Percentiles rank a stretch among this genome's conserved stretches.
phyloP scores from a whole-genome alignment of 2,329 filamentous ascomycete species.

The Cadophora sp. region DNA sequence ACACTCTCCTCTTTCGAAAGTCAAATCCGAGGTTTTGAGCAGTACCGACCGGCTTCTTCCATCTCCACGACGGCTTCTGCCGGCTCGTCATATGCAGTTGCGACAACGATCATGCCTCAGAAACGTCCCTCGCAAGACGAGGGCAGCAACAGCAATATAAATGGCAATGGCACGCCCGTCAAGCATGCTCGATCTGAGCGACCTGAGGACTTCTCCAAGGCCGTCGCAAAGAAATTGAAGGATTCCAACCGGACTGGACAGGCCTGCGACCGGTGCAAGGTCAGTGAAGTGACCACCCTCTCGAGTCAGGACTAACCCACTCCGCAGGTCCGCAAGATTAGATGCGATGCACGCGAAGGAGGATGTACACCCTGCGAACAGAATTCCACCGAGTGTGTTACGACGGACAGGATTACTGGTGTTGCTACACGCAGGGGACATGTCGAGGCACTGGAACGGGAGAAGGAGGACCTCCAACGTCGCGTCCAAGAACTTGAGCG shows the following conservation, averaged over 20 bases:
- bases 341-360: slow-evolving; percentile 80
- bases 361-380: slow-evolving; percentile 84
- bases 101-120: slow-evolving; percentile 35
- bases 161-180: slow-evolving; percentile 26
- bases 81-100: slow-evolving; percentile 19
- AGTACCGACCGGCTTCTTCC: slow-evolving; percentile 37
- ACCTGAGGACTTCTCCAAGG: slow-evolving; percentile 46
- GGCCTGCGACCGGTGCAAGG: slow-evolving; percentile 89
- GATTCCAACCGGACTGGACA: slow-evolving; percentile 74
- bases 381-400: slow-evolving; percentile 77
- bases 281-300: slow-evolving; percentile 48
- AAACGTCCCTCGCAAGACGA: slow-evolving; percentile 37
- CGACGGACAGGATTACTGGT: slow-evolving; percentile 86
- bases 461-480: slow-evolving; percentile 70
- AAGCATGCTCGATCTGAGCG: slow-evolving; percentile 42
- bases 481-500: slow-evolving; percentile 73
- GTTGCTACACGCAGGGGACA: slow-evolving; percentile 81
- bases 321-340: slow-evolving; percentile 78
- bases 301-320: slow-evolving; percentile 26
- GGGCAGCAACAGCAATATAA: slow-evolving; percentile 24
- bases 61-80: slow-evolving; percentile 31
- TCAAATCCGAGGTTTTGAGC: slow-evolving; percentile 27
- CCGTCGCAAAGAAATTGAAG: slow-evolving; percentile 60
- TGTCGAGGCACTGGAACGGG: slow-evolving; percentile 75
- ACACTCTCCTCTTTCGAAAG: slow-evolving; percentile 16